A percentile compares a stretch with the other conserved stretches of the same genome.
Conservation (phyloP, 805 yeast species). For the Metschnikowia peoriensis region DNA sequence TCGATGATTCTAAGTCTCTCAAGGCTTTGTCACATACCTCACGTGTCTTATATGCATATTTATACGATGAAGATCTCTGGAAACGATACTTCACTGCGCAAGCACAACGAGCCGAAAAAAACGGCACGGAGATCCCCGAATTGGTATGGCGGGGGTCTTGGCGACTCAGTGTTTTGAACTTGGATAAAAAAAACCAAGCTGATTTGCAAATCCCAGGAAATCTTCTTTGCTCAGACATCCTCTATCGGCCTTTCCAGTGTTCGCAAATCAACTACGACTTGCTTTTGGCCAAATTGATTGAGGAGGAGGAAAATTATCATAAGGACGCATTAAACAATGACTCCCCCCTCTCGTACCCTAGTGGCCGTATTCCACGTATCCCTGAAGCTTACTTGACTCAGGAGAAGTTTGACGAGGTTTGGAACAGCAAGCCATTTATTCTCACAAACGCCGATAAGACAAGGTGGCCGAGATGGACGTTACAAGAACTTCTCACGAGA, state of each 20-base stretch:
- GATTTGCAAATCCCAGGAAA: conserved; percentile 49
- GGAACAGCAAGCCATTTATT: conserved; percentile 65
- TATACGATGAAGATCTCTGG: conserved; percentile 82
- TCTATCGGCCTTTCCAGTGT: conserved; percentile 82
- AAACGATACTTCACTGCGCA: conserved; percentile 47
- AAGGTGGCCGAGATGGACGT: conserved; percentile 69
- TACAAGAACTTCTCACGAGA: conserved; percentile 45
- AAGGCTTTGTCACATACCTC: conserved; percentile 57
- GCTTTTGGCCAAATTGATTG: conserved; percentile 48
- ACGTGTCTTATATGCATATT: conserved; percentile 65
- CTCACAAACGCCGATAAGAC: conserved; percentile 30
- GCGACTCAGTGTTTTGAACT: conserved; percentile 58
- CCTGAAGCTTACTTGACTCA: conserved; percentile 42
- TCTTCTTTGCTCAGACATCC: conserved; percentile 67
- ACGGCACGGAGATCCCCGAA: conserved; percentile 14
- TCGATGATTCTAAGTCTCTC: conserved; percentile 50
- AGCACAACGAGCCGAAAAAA: conserved; percentile 10
- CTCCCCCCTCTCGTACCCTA: conserved; percentile 20
- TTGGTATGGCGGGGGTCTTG: conserved; percentile 74
- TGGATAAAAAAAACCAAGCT: conserved; percentile 36
- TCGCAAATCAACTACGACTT: conserved; percentile 61
- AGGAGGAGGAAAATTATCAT: conserved; percentile 40
- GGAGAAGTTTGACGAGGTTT: conserved; percentile 44
- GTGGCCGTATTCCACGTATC: conserved; percentile 53
- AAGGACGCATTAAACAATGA: conserved; percentile 16